Percentiles rank a stretch among this genome's conserved stretches.
Evolutionary conservation across 345 rosid species (phyloP).

Genomic region (Murraya paniculata): DNA sequence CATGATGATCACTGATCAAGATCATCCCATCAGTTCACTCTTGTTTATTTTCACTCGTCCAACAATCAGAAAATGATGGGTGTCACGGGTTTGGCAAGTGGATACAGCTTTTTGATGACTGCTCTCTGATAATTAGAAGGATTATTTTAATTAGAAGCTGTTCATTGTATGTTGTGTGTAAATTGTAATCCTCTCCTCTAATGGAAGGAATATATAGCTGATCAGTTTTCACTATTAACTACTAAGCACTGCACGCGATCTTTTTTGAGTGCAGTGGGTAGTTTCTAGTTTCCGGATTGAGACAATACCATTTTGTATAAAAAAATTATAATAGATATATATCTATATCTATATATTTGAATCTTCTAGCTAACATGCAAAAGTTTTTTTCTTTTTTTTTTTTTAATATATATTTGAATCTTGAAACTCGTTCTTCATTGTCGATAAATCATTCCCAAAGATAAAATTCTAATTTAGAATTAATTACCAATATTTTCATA

Average conservation of each 20-base stretch:
- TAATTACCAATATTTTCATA: too few relatives aligned
- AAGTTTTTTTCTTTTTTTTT: background rate
- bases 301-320: background rate
- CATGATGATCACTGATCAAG: slow-evolving; percentile 25
- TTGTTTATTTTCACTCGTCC: too few relatives aligned
- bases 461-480: background rate
- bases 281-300: background rate
- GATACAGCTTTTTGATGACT: background rate
- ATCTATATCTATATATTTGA: background rate
- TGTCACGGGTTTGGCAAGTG: background rate
- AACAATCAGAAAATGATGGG: too few relatives aligned
- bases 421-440: background rate
- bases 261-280: slow-evolving; percentile 17
- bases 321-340: background rate
- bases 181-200: background rate
- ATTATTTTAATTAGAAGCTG: background rate
- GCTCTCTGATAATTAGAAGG: background rate
- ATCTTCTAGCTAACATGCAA: background rate
- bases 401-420: background rate
- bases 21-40: too few relatives aligned
- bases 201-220: background rate
- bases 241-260: slow-evolving; percentile 11
- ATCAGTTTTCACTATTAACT: background rate
- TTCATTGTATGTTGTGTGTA: slow-evolving; percentile 6
- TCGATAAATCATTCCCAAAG: background rate